phyloP scores from a whole-genome alignment of 2,329 filamentous ascomycete species.

The Colletotrichum gloeosporioides region DNA sequence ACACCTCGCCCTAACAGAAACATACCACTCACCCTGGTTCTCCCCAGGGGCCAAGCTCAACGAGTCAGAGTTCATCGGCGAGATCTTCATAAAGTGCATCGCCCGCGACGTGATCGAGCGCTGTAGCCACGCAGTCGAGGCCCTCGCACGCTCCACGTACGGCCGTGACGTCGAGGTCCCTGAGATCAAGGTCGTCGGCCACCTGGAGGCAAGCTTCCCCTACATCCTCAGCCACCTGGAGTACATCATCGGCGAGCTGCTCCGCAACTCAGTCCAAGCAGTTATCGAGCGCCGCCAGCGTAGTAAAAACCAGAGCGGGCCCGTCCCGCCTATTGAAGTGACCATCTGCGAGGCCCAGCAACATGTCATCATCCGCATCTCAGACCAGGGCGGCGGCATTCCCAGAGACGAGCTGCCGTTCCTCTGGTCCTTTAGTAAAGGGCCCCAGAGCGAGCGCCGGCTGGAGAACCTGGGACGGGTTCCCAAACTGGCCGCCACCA shows the following conservation, averaged over 20 bases:
- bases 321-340: slow-evolving; percentile 81
- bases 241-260: slow-evolving; percentile 94
- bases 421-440: slow-evolving; percentile 97
- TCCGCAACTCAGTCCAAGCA: slow-evolving; percentile 94
- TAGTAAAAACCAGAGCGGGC: slow-evolving; percentile 23
- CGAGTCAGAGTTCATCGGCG: slow-evolving; percentile 86
- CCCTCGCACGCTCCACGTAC: slow-evolving; percentile 77
- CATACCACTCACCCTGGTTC: slow-evolving; percentile 89
- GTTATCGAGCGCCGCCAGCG: slow-evolving; percentile 76
- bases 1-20: slow-evolving; percentile 92
- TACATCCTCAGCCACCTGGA: slow-evolving; percentile 96
- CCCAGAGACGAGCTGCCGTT: slow-evolving; percentile 84
- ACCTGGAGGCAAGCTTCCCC: slow-evolving; percentile 89
- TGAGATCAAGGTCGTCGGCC: slow-evolving; percentile 81
- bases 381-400: slow-evolving; percentile 93
- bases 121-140: slow-evolving; percentile 77
- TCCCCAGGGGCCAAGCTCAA: slow-evolving; percentile 78
- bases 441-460: slow-evolving; percentile 76
- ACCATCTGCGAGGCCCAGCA: slow-evolving; percentile 93
- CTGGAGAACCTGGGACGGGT: slow-evolving; percentile 88
- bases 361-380: slow-evolving; percentile 95
- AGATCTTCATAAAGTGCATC: slow-evolving; percentile 93
- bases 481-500: slow-evolving; percentile 89
- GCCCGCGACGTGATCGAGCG: slow-evolving; percentile 87
- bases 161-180: slow-evolving; percentile 75